phyloP scores from a whole-genome alignment of 305 asterid species.

The Fraxinus platypoda region DNA sequence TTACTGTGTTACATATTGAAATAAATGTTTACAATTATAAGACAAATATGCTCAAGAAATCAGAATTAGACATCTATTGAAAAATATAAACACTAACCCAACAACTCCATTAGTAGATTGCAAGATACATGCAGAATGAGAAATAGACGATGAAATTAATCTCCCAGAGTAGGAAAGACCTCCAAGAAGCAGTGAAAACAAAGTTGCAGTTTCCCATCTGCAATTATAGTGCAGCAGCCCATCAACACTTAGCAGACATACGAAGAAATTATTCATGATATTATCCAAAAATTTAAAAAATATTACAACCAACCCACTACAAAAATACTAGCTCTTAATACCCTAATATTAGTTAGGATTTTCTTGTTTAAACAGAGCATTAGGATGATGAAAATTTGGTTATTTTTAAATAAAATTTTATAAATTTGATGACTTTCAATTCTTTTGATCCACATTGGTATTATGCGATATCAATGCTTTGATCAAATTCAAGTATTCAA shows the following conservation, averaged over 20 bases:
- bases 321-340: neutral
- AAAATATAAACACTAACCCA: constrained; percentile 47
- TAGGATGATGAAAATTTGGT: neutral
- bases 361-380: neutral
- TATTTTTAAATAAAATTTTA: no score
- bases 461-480: neutral
- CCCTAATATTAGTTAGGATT: neutral
- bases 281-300: constrained; percentile 20
- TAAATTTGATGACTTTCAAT: neutral
- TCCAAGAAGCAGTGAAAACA: constrained; percentile 76
- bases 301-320: neutral
- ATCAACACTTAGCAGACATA: constrained; percentile 67
- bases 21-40: neutral
- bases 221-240: constrained; percentile 67
- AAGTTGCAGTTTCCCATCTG: constrained; percentile 92
- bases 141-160: constrained; percentile 31
- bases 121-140: neutral
- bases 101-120: constrained; percentile 52
- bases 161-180: constrained; percentile 86
- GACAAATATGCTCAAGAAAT: neutral
- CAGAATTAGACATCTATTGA: neutral
- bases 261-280: constrained; percentile 35
- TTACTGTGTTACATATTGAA: neutral
- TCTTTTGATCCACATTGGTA: neutral
- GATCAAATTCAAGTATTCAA: neutral